Conservation (phyloP, 2,329 filamentous ascomycete species). For the Botrytis hyacinthi region DNA sequence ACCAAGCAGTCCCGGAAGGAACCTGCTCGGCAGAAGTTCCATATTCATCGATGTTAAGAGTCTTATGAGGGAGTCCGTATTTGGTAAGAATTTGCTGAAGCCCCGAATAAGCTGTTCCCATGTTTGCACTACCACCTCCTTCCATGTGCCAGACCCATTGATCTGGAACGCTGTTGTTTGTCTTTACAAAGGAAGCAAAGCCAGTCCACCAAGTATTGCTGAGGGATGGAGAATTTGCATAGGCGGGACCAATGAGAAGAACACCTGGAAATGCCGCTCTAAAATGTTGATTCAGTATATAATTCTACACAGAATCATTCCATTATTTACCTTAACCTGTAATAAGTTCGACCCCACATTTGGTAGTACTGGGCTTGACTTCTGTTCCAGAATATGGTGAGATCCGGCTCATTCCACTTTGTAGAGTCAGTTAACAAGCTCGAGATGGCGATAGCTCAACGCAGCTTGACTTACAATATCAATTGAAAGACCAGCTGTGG, state of each 20-base stretch:
- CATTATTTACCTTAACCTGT: constrained; percentile 40
- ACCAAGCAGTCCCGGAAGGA: constrained; percentile 24
- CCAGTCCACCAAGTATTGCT: constrained; percentile 46
- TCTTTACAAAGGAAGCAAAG: constrained; percentile 36
- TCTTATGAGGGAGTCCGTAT: constrained; percentile 22
- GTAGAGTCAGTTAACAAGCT: not conserved
- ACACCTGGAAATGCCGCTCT: constrained; percentile 22
- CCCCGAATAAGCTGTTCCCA: constrained; percentile 28
- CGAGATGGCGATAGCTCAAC: too few species aligned
- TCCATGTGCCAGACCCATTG: constrained; percentile 48
- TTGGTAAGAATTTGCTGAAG: constrained; percentile 32
- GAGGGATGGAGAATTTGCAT: constrained; percentile 37
- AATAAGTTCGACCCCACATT: constrained; percentile 43
- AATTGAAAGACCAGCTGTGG: constrained; percentile 41
- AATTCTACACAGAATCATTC: constrained; percentile 19
- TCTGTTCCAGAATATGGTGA: constrained; percentile 39
- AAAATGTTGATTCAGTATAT: constrained; percentile 1
- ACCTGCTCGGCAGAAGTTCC: constrained; percentile 23
- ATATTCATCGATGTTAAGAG: constrained; percentile 30
- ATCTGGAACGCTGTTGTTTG: constrained; percentile 44
- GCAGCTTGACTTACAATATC: not conserved
- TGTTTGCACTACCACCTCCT: constrained; percentile 26
- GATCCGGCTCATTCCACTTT: constrained; percentile 53
- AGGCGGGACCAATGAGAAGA: constrained; percentile 43
- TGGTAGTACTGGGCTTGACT: constrained; percentile 43